These are phyloP conservation scores for Lodderomyces metapsilosis DNA, from an alignment of 1,139 yeast genomes.

Conservation along the genomic window DNA sequence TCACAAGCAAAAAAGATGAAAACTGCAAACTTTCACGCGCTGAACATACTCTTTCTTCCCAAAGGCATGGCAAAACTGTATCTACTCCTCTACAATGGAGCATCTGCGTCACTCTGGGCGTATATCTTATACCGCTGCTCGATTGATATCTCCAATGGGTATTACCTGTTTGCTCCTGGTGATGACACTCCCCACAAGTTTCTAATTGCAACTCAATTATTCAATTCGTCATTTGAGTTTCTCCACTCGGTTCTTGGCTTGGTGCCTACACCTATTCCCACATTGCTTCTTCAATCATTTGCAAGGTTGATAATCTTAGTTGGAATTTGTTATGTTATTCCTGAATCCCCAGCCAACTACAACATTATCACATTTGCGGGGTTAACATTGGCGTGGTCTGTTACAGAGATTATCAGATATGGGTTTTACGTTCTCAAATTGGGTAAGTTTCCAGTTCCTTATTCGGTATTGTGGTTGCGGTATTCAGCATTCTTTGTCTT, in stretches of 20 bases:
- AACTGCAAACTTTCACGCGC: background rate
- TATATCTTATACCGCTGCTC: constrained; percentile 35
- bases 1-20: constrained; percentile 1
- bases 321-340: constrained; percentile 31
- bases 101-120: constrained; percentile 69
- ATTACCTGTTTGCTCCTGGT: background rate
- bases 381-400: constrained; percentile 34
- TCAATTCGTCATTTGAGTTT: constrained; percentile 32
- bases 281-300: constrained; percentile 31
- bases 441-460: constrained; percentile 18
- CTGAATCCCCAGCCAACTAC: constrained; percentile 34
- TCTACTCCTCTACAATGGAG: constrained; percentile 52
- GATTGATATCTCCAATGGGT: constrained; percentile 14
- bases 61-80: constrained; percentile 12
- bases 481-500: constrained; percentile 33
- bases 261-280: constrained; percentile 30
- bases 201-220: constrained; percentile 26
- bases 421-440: constrained; percentile 21
- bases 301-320: constrained; percentile 33
- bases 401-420: constrained; percentile 33
- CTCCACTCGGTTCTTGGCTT: constrained; percentile 25
- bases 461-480: constrained; percentile 28
- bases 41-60: background rate
- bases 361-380: constrained; percentile 23
- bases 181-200: constrained; percentile 27